Base-by-base conservation (phyloP, 2,329 filamentous ascomycete genomes). In the Trichoderma polysporum region DNA sequence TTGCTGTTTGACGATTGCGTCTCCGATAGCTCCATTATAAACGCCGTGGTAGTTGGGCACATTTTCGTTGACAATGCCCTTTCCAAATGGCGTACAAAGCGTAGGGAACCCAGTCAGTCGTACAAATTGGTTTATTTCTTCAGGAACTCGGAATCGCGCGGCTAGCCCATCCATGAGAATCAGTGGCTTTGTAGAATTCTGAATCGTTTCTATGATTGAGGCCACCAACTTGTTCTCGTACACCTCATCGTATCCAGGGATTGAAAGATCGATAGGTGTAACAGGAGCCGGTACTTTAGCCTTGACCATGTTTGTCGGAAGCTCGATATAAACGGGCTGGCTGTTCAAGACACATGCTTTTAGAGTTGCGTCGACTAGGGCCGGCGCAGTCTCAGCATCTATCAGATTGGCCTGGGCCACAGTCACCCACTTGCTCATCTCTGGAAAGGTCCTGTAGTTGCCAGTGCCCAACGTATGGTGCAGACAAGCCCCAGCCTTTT, bases 381-480 rank as follows among this genome's bases (percentile, higher is more conserved):
- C 78, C 0, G 85, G 78, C 15, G 81, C 80, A 1, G 79, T 80
- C 2, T 74, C 69, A 1, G 81, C 75, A 68, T 86, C 81, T 52
- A 73, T 78, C 1, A 87, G 72, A 53, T 69, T 57, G 2, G 79
- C 77, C 69, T 85, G 83, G 0, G 81, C 82, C 10, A 81, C 79
- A 0, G 84, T 85, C 60, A 86, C 81, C 57, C 82, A 78, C 17
- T 75, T 74, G 37, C 79, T 76, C 81, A 87, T 84, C 53, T 82
- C 76, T 8, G 80, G 76, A 72, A 87, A 86, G 17, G 81, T 76
- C 25, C 79, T 74, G 65, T 82, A 87, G 35, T 87, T 81, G 12
- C 83, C 84, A 69, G 87, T 85, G n/a, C 82, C 81, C 69, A 87
- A 79, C 0, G 85, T 85, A 67, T 87, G 85, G 65, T 88, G 85